Conservation (phyloP, 495 filamentous ascomycete genomes). For the Cercophora newfieldiana region DNA sequence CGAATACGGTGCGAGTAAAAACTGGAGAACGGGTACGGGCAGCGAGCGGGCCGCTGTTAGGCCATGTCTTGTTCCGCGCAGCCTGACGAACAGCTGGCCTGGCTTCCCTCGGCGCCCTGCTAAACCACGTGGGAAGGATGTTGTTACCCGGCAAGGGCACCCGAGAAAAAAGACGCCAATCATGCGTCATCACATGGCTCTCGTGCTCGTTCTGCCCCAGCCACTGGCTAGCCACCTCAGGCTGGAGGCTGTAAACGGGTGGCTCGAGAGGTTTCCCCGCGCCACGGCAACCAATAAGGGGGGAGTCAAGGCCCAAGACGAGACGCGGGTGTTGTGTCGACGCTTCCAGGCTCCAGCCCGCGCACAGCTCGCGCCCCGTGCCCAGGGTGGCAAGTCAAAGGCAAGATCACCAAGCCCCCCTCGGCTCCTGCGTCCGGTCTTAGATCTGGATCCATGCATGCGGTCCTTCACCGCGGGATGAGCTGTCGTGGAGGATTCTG, state of each 20-base stretch:
- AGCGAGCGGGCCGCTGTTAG: not conserved
- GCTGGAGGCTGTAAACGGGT: not conserved
- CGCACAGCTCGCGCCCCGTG: slow-evolving; percentile 10
- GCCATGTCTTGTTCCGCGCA: not conserved
- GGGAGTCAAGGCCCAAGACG: not conserved
- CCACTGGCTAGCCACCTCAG: slow-evolving; percentile 13
- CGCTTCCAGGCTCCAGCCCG: slow-evolving; percentile 1
- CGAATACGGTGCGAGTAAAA: slow-evolving; percentile 8
- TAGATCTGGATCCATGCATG: slow-evolving; percentile 13
- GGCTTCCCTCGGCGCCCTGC: slow-evolving; percentile 12
- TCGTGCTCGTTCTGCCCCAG: slow-evolving; percentile 10
- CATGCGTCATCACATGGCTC: slow-evolving; percentile 18
- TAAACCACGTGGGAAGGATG: slow-evolving; percentile 15
- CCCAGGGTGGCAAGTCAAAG: not conserved
- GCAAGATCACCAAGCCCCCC: slow-evolving; percentile 1
- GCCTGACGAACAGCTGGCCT: slow-evolving; percentile 1
- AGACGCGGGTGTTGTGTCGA: not conserved
- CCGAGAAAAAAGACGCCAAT: not conserved
- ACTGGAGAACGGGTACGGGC: slow-evolving; percentile 5
- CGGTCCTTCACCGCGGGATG: not conserved
- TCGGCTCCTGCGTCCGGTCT: not conserved
- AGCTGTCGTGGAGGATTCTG: not conserved
- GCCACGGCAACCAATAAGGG: slow-evolving; percentile 22
- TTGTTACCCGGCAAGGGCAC: slow-evolving; percentile 4
- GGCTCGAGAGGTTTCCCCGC: slow-evolving; percentile 15